Base-by-base conservation (phyloP, 176 grass and related monocot genomes). In the Carex littledalei region DNA sequence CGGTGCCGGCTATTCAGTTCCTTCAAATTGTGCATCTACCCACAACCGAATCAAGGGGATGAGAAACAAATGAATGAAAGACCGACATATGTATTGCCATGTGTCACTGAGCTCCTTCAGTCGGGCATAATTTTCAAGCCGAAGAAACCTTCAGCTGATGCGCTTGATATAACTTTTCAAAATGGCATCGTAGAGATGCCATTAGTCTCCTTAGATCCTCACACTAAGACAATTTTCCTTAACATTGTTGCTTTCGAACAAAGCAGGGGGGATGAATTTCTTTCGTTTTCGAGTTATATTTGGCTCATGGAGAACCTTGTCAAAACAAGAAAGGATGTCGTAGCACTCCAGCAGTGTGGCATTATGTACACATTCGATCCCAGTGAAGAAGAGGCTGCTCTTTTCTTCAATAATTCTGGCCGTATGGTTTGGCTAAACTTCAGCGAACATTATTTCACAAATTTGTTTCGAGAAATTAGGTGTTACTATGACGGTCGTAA, bases 211-310 rank as follows among this genome's bases (percentile, higher is more conserved):
- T 68, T 84, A 18, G 43, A 34, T 70, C 45, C 57, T 61, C 18
- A 11, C 57, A 57, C 45, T 10, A 81, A 81, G 78, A 39, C 11
- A 20, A 13, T 14, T 62, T 81, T 81, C 14, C 53, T 81, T n/a
- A 81, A 81, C 22, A 35, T 81, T 41, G 55, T 61, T 81, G 78
- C 78, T 37, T 81, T 81, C 29, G 78, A 81, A 39, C 78, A 81
- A 62, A 81, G 53, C 78, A 81, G 62, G 53, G 31, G 43, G 55
- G 20, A 59, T 31, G 55, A 60, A 16, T 62, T 43, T 35, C 57
- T 81, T 39, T 35, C 57, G 5, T 81, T 81, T 34, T 62, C 78
- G 1, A 81, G 78, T 31, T 81, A 81, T 21, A 32, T 81, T 21
- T 17, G 8, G 1, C 34, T 81, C 6, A 62, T 81, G 78, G 55